Evolutionary conservation across 192 early-diverging fungal species (phyloP).

Genomic region (Endogone sp.): DNA sequence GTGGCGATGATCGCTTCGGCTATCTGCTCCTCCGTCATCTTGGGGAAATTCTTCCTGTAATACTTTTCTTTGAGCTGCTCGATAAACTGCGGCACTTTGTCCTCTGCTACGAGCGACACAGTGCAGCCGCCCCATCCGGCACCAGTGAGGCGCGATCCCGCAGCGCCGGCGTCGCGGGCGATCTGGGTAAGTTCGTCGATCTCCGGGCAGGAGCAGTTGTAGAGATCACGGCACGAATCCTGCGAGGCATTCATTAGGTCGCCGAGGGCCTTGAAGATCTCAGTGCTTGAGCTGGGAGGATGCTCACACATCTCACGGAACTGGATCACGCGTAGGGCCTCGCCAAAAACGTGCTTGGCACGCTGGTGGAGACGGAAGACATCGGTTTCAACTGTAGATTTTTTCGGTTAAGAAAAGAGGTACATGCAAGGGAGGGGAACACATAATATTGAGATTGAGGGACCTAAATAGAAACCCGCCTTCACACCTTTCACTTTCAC

Average conservation of each 20-base stretch:
- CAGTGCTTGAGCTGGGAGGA: conserved; percentile 23
- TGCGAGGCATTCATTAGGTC: conserved; percentile 89
- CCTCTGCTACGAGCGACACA: conserved; percentile 69
- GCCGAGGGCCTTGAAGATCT: conserved; percentile 57
- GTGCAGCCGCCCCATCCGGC: conserved; percentile 78
- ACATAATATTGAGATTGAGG: conserved; percentile 32
- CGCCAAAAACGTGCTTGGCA: conserved; percentile 79
- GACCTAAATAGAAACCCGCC: too few relatives aligned
- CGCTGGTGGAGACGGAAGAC: conserved; percentile 72
- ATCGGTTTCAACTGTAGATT: conserved; percentile 44
- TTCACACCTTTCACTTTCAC: too few relatives aligned
- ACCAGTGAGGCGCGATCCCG: conserved; percentile 85
- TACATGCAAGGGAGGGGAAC: conserved; percentile 38
- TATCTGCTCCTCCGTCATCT: conserved; percentile 40
- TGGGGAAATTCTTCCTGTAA: conserved; percentile 52
- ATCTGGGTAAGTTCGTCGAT: conserved; percentile 72
- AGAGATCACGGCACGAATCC: conserved; percentile 71
- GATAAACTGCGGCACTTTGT: conserved; percentile 59
- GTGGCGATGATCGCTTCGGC: conserved; percentile 50
- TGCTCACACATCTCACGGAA: conserved; percentile 60
- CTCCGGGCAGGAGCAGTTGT: conserved; percentile 82
- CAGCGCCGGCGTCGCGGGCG: conserved; percentile 62
- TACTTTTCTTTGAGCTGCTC: conserved; percentile 58
- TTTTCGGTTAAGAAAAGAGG: conserved; percentile 56
- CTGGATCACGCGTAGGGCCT: conserved; percentile 74